Percentiles rank a stretch among this genome's conserved stretches.
phyloP scores from a whole-genome alignment of 2,329 filamentous ascomycete genomes.

The Fusarium denticulatum region DNA sequence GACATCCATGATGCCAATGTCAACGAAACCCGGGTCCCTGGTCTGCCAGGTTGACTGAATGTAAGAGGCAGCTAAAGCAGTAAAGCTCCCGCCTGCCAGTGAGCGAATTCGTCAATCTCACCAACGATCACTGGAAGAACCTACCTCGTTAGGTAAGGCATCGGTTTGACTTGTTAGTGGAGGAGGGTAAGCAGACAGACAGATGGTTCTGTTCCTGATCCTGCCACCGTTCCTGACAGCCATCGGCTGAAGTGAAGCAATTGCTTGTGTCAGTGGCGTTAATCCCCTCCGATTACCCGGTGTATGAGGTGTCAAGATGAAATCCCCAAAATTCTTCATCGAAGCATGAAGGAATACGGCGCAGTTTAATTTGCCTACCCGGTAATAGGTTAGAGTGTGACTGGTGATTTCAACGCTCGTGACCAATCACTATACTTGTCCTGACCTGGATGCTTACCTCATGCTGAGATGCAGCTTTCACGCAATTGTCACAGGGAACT shows the following conservation, averaged over 20 bases:
- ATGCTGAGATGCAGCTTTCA: background rate
- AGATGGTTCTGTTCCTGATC: background rate
- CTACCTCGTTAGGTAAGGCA: constrained; percentile 31
- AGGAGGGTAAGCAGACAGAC: background rate
- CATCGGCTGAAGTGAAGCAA: constrained; percentile 22
- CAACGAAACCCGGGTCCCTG: constrained; percentile 3
- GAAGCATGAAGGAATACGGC: background rate
- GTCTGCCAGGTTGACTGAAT: constrained; percentile 17
- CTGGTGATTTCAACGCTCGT: background rate
- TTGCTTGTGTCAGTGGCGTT: constrained; percentile 22
- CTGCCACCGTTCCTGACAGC: constrained; percentile 2
- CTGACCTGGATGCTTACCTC: background rate
- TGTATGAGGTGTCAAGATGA: background rate
- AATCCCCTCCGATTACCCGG: constrained; percentile 2
- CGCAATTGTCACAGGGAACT: background rate
- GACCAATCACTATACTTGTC: background rate
- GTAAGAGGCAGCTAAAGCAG: constrained; percentile 16
- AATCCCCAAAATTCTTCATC: background rate
- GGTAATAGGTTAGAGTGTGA: background rate
- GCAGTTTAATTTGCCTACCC: background rate
- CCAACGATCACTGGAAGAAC: constrained; percentile 6
- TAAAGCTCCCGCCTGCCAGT: constrained; percentile 25
- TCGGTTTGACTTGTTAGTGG: constrained; percentile 1
- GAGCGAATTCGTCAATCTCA: constrained; percentile 25
- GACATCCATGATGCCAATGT: background rate